Evolutionary conservation across 1,284 basidiomycete species (phyloP).

Genomic region (Fomitopsis schrenkii): DNA sequence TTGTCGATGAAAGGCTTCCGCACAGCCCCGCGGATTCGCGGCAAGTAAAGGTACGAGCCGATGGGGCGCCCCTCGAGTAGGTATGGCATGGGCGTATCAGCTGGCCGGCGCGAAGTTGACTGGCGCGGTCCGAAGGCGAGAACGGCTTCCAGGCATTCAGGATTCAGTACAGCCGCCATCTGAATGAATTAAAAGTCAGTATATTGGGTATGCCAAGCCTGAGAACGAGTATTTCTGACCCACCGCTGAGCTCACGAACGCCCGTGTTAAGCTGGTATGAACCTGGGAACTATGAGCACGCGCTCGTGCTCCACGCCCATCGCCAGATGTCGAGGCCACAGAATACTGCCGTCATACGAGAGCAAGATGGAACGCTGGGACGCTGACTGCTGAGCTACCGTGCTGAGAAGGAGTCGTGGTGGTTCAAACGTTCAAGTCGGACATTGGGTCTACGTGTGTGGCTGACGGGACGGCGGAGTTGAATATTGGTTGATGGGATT

Average conservation of each 20-base stretch:
- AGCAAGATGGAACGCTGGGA: too few relatives aligned
- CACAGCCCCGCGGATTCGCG: background rate
- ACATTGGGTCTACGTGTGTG: too few relatives aligned
- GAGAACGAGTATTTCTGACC: background rate
- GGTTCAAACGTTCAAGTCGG: too few relatives aligned
- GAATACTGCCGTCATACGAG: too few relatives aligned
- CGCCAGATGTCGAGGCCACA: too few relatives aligned
- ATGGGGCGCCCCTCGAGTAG: background rate
- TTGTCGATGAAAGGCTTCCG: background rate
- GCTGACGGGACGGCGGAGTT: background rate
- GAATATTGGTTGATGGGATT: background rate
- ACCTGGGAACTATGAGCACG: background rate
- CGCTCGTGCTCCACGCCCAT: too few relatives aligned
- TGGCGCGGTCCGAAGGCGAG: slow-evolving; percentile 3
- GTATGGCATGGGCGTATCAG: background rate
- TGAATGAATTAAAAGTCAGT: background rate
- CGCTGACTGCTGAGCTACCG: too few relatives aligned
- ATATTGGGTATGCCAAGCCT: background rate
- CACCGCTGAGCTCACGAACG: background rate
- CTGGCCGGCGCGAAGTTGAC: background rate
- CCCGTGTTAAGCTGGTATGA: background rate
- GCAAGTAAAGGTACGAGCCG: background rate
- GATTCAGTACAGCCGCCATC: background rate
- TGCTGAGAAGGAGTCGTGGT: too few relatives aligned
- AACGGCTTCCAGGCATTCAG: slow-evolving; percentile 4